phyloP scores from a whole-genome alignment of 129 eudicot species.

The Pittosporum tobira region DNA sequence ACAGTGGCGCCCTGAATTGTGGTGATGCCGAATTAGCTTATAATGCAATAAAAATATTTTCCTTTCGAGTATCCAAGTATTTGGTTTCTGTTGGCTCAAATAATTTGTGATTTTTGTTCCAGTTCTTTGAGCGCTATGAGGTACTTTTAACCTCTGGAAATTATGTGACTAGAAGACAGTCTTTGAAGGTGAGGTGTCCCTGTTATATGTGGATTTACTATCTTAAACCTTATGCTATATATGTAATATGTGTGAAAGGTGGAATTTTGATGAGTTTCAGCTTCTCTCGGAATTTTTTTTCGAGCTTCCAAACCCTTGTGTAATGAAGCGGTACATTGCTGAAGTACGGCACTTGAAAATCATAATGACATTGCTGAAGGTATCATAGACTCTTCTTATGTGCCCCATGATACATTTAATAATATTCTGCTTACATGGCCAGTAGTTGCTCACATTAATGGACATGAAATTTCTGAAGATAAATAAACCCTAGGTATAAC shows the following conservation, averaged over 20 bases:
- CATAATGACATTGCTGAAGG: constrained; percentile 89
- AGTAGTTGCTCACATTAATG: no score
- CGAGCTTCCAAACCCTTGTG: constrained; percentile 90
- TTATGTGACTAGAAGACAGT: constrained; percentile 96
- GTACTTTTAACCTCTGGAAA: constrained; percentile 69
- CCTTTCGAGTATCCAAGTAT: no score
- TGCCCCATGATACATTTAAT: no score
- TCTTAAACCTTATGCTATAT: neutral
- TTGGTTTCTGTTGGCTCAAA: neutral
- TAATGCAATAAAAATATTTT: no score
- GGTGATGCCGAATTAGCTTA: no score
- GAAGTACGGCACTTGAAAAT: constrained; percentile 84
- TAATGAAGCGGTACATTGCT: constrained; percentile 81
- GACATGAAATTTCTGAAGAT: neutral
- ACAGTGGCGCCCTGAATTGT: no score
- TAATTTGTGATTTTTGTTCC: constrained; percentile 18
- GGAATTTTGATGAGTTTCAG: constrained; percentile 33
- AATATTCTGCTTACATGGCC: no score
- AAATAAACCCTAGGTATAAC: neutral
- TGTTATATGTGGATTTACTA: neutral
- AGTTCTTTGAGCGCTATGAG: constrained; percentile 92
- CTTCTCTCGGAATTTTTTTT: constrained; percentile 86
- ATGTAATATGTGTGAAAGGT: constrained; percentile 18
- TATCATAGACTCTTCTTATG: constrained; percentile 12
- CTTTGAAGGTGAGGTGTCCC: constrained; percentile 68